Conservation (phyloP, 1,139 yeast species). For the Saccharomyces hybrid region DNA sequence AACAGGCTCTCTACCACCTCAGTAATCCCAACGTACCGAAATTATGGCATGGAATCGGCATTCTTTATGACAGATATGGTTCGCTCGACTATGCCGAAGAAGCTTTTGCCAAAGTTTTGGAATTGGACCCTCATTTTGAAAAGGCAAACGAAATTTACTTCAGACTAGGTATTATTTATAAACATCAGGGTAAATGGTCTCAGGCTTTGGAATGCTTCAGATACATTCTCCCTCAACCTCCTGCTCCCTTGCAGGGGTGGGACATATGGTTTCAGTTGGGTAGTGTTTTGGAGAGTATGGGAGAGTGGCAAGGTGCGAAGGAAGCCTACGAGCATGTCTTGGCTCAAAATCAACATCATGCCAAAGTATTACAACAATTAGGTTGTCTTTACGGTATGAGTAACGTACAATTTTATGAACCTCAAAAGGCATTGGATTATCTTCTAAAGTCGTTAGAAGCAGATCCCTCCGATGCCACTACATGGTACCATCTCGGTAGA, state of each 20-base stretch:
- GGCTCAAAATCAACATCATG: conserved; percentile 85
- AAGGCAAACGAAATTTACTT: conserved; percentile 95
- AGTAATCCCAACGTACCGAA: conserved; percentile 94
- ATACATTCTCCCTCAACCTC: conserved; percentile 84
- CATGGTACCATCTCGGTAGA: conserved; percentile 94
- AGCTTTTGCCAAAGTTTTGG: conserved; percentile 92
- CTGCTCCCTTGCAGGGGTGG: conserved; percentile 90
- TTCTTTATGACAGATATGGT: conserved; percentile 90
- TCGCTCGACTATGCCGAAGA: conserved; percentile 96
- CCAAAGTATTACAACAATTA: conserved; percentile 89
- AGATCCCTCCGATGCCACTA: conserved; percentile 86
- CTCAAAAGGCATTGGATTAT: conserved; percentile 74
- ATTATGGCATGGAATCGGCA: conserved; percentile 98
- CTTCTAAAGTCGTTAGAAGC: conserved; percentile 81
- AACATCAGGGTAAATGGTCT: conserved; percentile 82
- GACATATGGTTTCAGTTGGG: conserved; percentile 99
- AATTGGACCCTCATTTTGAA: conserved; percentile 91
- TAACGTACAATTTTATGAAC: conserved; percentile 63
- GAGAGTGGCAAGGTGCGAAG: conserved; percentile 84
- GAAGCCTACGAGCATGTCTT: conserved; percentile 93
- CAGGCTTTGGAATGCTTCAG: conserved; percentile 91
- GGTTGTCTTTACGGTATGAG: conserved; percentile 89
- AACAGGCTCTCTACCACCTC: conserved; percentile 84
- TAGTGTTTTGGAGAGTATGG: conserved; percentile 86
- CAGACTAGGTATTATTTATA: conserved; percentile 93